phyloP scores from a whole-genome alignment of 140 eudicot genomes.

The Erigeron philadelphicus region DNA sequence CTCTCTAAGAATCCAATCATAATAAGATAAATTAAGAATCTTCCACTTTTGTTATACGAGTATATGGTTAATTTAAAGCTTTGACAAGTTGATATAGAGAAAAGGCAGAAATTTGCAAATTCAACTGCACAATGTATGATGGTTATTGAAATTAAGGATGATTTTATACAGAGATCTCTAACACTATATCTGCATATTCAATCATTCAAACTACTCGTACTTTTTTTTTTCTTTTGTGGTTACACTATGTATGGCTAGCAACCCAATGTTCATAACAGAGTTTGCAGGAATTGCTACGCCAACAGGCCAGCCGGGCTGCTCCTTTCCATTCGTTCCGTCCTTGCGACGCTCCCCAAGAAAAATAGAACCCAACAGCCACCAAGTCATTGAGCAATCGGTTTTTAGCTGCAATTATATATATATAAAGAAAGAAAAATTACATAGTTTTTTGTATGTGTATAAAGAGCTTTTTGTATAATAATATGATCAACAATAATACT shows the following conservation, averaged over 20 bases:
- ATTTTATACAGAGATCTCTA: slow-evolving; percentile 34
- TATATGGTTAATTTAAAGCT: not conserved
- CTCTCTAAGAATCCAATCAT: no score
- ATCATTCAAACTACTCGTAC: slow-evolving; percentile 23
- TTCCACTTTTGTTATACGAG: no score
- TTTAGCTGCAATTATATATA: slow-evolving; percentile 26
- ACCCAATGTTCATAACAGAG: slow-evolving; percentile 18
- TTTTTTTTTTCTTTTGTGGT: not conserved
- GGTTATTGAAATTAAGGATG: slow-evolving; percentile 23
- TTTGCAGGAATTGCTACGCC: slow-evolving; percentile 23
- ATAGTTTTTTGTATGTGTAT: not conserved
- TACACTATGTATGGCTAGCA: slow-evolving; percentile 23
- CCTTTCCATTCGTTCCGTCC: not conserved
- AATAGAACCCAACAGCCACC: slow-evolving; percentile 11
- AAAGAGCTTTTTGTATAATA: not conserved
- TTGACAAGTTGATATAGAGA: not conserved
- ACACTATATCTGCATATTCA: slow-evolving; percentile 25
- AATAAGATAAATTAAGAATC: no score
- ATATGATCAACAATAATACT: no score
- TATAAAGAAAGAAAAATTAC: slow-evolving; percentile 4
- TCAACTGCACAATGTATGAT: slow-evolving; percentile 33
- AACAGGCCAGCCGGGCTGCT: slow-evolving; percentile 21
- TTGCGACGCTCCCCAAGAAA: not conserved
- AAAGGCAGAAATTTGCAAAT: slow-evolving; percentile 14
- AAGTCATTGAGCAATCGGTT: not conserved